These are phyloP conservation scores for Macrotyloma uniflorum DNA, from an alignment of 306 rosid species.

Conservation along the genomic window DNA sequence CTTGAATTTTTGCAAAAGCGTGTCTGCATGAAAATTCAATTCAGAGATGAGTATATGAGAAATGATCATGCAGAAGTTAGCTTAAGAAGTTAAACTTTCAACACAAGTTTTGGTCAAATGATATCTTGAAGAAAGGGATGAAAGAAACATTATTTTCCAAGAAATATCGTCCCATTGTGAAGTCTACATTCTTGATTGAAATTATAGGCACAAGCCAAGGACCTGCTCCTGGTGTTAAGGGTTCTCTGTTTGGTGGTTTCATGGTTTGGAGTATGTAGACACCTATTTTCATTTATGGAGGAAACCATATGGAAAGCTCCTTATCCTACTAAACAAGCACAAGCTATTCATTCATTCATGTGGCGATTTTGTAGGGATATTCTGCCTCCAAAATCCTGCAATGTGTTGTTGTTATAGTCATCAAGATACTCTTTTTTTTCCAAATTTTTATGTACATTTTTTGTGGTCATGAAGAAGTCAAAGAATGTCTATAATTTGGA, in stretches of 20 bases:
- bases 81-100: not conserved
- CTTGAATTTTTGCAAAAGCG: not conserved
- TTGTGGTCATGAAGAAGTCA: not conserved
- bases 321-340: not conserved
- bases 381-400: not conserved
- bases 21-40: not conserved
- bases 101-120: not conserved
- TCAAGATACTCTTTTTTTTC: not conserved
- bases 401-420: not conserved
- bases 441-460: not conserved
- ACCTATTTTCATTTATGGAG: conserved; percentile 3
- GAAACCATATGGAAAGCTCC: not conserved
- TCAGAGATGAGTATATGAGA: not conserved
- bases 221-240: not conserved
- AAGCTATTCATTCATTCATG: not conserved
- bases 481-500: not conserved
- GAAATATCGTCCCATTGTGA: not conserved
- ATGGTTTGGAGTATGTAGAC: not conserved
- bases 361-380: conserved; percentile 6
- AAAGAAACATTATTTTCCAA: not conserved
- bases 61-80: not conserved
- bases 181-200: not conserved
- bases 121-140: not conserved
- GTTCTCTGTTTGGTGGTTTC: not conserved
- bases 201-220: not conserved